Base-by-base conservation (phyloP, 192 early-diverging fungal genomes). In the Chytriomyces sp. region DNA sequence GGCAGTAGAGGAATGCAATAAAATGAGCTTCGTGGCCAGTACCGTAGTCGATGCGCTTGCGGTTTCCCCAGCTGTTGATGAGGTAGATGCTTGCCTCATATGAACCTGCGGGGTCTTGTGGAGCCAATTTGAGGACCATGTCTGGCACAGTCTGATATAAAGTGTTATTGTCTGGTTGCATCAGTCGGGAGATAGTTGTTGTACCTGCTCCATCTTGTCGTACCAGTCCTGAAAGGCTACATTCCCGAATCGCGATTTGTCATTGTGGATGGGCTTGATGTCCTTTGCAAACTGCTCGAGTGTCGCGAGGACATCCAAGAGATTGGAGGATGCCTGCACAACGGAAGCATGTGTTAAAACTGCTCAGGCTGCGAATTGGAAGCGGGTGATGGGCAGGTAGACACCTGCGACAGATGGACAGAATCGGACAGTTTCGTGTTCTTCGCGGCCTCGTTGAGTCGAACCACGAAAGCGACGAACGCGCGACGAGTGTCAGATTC, bases 11-110 rank as follows among this genome's bases (percentile, higher is more conserved):
- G 76, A 92, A 96, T 5, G 88, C 88, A 44, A 95, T 83, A 62
- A 99, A 97, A 68, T 92, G 93, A 5, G 91, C 89, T 82, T 99
- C 96, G 67, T 99, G 96, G 7, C 96, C 95, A 4, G 95, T 96
- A 31, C 97, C 97, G 83, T 98, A 99, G 82, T 99, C 97, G 64
- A 98, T 95, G 65, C 97, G 89, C 64, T 88, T 91, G 10, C 91
- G 86, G 73, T 95, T 93, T 7, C 97, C 97, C 86, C 93, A 98
- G 71, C 86, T 84, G 76, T 95, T 88, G 22, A 86, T 55, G 60
- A 93, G 84, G 82, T 99, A 99, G 38, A 79, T 81, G 19, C 90
- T 77, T 3, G 95, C 80, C 73, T 93, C 90, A n/a, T 78, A 70
- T 5, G 81, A 72, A 30, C 79, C 74, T 1, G 75, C 78, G 0